Base-by-base conservation (phyloP, 2,329 filamentous ascomycete genomes). In the Cytospora schulzeri region DNA sequence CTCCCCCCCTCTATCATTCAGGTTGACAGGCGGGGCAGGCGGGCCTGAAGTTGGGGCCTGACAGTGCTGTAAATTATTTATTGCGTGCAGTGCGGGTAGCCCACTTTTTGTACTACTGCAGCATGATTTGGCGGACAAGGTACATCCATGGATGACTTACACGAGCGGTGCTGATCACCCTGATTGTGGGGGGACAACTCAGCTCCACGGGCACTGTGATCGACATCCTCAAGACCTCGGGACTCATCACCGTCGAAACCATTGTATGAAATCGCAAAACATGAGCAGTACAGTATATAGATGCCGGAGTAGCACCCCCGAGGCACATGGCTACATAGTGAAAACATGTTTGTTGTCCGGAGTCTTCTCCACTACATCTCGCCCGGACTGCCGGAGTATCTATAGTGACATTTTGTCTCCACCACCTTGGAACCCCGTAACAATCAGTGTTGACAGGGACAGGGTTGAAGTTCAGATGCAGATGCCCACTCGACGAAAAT, bases 31-130 rank as follows among this genome's bases (percentile, higher is more conserved):
- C 33, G 33, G 33, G 12, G 15, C 52, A 50, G 45, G 59, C 59
- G 52, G 59, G 52, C 38, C 52, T 38, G 28, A 50, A 35, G 38
- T 62, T 62, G 52, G 38, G 59, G 59, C 52, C 52, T 56, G 52
- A 62, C 52, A 35, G 31, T 50, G 50, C 29, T 35, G 26, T 22
- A 24, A 19, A 9, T 41, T 19, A 8, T 7, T 1, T 24, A 48
- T 24, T 24, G 45, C n/a, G 38, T 48, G 31, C 24, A 29, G 12
- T 54, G 50, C 55, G 53, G 48, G 33, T 15, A 24, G n/a, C 41
- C 45, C 38, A 31, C 53, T n/a, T 11, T 50, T 15, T 29, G 58
- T 53, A 38, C 38, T 52, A 35, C 54, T 28, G 22, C n/a, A n/a
- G 14, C 6, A 31, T 63, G 55, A 54, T 63, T n/a, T 54, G 61